Base-by-base conservation (phyloP, 805 yeast species). In the Wickerhamomyces alni region DNA sequence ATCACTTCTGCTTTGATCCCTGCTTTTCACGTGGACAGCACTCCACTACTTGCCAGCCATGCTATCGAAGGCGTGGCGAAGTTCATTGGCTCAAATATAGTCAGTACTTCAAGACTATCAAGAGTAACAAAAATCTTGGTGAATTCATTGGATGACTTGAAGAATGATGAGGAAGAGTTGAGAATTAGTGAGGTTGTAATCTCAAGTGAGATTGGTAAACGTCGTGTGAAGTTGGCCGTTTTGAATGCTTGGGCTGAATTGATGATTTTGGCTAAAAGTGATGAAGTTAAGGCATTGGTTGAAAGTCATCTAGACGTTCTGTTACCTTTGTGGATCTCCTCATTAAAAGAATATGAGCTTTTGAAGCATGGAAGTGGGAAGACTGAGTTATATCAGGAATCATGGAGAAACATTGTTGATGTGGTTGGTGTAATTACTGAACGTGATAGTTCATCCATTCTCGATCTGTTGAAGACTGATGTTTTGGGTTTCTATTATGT, bases 1-100 rank as follows among this genome's bases (percentile, higher is more conserved):
- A 86, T 93, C 9, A 81, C 86, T 9, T 82, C 95, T 42, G 95
- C 98, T 0, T 68, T 91, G 40, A 74, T 87, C 36, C 96, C 97
- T 0, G 87, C 95, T 10, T 91, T 93, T 62, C 73, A 72, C 26
- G 66, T 72, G 3, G 89, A 80, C 16, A 80, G 88, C 41, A 80
- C 82, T 11, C 77, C 94, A 1, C 73, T 74, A 28, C 72, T 87
- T 1, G 88, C 91, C 1, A 75, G 85, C 17, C 75, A 74, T 38
- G 96, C 96, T 0, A 74, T 91, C 27, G 75, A 75, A 30, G 83
- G 88, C 2, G 77, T 85, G 28, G 88, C 95, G 0, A 80, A 79
- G 40, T 80, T 91, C 51, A 69, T 89, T 18, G 74, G 78, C 5
- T 74, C 82, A n/a, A 71, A 72, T 5, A 66, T 81, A 30, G 73